phyloP scores from a whole-genome alignment of 495 filamentous ascomycete species.

The Penicillium turbatum region DNA sequence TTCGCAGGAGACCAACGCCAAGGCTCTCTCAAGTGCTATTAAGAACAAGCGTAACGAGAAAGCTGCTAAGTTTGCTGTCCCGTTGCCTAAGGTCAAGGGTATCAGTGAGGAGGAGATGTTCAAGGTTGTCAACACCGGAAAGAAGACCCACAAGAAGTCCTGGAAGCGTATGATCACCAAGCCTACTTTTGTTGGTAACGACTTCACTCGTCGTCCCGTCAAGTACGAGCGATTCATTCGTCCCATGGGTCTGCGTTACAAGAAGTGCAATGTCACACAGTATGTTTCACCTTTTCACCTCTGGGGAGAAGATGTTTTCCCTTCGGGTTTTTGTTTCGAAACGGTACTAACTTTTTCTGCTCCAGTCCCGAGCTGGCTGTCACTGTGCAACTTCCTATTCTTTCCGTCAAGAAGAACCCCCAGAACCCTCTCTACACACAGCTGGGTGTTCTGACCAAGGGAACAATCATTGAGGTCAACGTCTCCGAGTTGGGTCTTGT shows the following conservation, averaged over 20 bases:
- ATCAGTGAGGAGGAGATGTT: constrained; percentile 98
- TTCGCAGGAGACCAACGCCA: constrained; percentile 78
- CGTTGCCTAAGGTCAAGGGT: constrained; percentile 88
- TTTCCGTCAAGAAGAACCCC: constrained; percentile 97
- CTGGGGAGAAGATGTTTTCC: too few relatives aligned
- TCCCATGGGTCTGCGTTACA: constrained; percentile 83
- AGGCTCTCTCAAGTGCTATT: constrained; percentile 77
- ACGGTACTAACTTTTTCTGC: constrained; percentile 15
- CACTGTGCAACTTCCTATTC: constrained; percentile 88
- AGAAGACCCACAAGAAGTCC: constrained; percentile 69
- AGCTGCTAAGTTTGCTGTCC: constrained; percentile 92
- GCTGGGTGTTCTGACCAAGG: constrained; percentile 88
- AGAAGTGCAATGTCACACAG: constrained; percentile 88
- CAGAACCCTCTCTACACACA: constrained; percentile 94
- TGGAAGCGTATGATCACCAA: constrained; percentile 98
- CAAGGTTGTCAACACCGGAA: constrained; percentile 94
- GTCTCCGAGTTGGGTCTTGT: constrained; percentile 90
- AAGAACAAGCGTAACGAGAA: constrained; percentile 89
- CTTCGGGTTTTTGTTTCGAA: neutral
- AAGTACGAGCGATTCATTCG: constrained; percentile 89
- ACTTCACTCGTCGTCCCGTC: constrained; percentile 87
- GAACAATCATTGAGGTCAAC: constrained; percentile 94
- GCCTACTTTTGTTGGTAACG: constrained; percentile 81
- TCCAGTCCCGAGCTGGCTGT: constrained; percentile 69
- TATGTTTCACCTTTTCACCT: constrained; percentile 25